These are phyloP conservation scores for Dendrobium officinale DNA, from an alignment of 106 monocot genomes.

Conservation along the genomic window DNA sequence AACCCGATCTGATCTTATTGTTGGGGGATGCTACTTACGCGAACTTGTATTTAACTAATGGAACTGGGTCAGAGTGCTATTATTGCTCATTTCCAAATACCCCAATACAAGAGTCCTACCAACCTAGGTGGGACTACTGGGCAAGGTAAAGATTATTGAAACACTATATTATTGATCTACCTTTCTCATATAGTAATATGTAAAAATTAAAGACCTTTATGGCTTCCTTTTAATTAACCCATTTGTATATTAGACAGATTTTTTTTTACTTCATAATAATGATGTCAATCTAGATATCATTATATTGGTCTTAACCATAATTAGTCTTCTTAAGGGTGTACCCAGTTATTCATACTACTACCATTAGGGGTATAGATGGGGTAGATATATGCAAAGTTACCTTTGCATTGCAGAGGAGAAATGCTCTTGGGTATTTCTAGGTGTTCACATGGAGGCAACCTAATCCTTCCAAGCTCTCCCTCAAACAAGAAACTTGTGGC, in stretches of 20 bases:
- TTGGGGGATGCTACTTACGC: conserved; percentile 84
- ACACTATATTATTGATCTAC: not conserved
- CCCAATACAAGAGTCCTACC: conserved; percentile 87
- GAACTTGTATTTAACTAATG: conserved; percentile 83
- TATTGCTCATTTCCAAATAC: conserved; percentile 57
- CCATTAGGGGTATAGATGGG: not conserved
- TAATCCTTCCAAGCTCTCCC: not conserved
- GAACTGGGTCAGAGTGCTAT: conserved; percentile 80
- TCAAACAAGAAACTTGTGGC: not conserved
- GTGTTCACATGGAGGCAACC: not conserved
- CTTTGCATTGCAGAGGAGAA: not conserved
- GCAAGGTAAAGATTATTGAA: conserved; percentile 42
- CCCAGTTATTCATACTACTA: not conserved
- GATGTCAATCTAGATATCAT: not conserved
- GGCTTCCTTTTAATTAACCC: not conserved
- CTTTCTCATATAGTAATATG: not conserved
- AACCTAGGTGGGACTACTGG: conserved; percentile 95
- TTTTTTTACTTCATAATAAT: not conserved
- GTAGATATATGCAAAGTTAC: not conserved
- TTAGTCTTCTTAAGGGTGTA: not conserved
- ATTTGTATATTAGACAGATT: not conserved
- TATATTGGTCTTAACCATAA: not conserved
- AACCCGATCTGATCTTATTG: conserved; percentile 71
- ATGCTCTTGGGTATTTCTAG: not conserved
- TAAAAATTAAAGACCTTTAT: not conserved